These are phyloP conservation scores for Dipodascus albidus DNA, from an alignment of 805 yeast species.

Conservation along the genomic window DNA sequence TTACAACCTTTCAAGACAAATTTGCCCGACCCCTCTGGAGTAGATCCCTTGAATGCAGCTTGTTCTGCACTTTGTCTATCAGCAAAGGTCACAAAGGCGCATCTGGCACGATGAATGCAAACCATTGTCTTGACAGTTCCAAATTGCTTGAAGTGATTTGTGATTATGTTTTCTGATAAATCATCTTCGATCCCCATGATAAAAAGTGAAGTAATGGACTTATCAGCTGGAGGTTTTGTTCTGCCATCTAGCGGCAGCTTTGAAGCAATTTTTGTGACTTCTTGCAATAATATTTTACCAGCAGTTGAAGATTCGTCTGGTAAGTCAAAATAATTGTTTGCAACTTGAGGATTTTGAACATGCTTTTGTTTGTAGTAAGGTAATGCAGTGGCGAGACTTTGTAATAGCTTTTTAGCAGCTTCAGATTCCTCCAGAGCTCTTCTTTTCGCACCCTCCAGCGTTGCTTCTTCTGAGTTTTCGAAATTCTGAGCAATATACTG, in stretches of 20 bases:
- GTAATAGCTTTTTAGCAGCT: constrained; percentile 41
- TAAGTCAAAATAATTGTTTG: constrained; percentile 7
- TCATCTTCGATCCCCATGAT: constrained; percentile 63
- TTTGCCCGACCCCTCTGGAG: constrained; percentile 11
- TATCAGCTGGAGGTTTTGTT: constrained; percentile 33
- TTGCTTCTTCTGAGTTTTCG: constrained; percentile 16
- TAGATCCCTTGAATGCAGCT: constrained; percentile 10
- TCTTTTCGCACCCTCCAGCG: background rate
- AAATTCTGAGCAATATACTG: constrained; percentile 45
- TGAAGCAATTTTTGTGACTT: constrained; percentile 40
- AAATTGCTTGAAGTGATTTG: constrained; percentile 35
- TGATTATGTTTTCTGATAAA: constrained; percentile 50
- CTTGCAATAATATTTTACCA: constrained; percentile 22
- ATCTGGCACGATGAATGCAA: constrained; percentile 45
- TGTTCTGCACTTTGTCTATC: constrained; percentile 42
- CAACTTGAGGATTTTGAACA: constrained; percentile 9
- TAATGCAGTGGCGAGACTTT: constrained; percentile 31
- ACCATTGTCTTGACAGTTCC: constrained; percentile 40
- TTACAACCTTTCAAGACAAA: constrained; percentile 21
- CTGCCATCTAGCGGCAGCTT: constrained; percentile 61
- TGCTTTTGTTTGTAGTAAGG: constrained; percentile 19
- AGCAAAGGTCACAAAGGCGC: constrained; percentile 52
- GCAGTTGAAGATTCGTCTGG: constrained; percentile 6
- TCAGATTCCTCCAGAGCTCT: constrained; percentile 15
- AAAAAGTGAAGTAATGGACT: constrained; percentile 46